Base-by-base conservation (phyloP, 352 stramenopile species). In the Elongisporangium undulatum region DNA sequence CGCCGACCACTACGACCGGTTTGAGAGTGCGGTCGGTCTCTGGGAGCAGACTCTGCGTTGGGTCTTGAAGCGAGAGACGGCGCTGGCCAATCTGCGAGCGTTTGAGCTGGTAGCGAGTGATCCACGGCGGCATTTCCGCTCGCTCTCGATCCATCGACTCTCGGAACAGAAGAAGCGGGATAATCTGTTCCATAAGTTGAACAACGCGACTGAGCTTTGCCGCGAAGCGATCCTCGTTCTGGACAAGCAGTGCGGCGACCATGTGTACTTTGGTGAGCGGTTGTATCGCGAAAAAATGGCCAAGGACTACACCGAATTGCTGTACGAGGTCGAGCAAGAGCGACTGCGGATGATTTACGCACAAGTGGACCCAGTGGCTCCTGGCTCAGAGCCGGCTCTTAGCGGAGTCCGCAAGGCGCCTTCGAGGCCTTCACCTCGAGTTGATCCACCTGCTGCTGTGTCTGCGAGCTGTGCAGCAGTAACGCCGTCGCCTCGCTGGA, bases 241-340 rank as follows among this genome's bases (percentile, higher is more conserved):
- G 1, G 65, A 67, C 6, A 71, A 65, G 15, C 63, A 63, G 13
- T 87, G 75, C 55, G 68, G 67, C 0, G 82, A 92, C 38, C 63
- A 52, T 0, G 60, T 89, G 19, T 77, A 56, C 38, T 62, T 84
- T 5, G 69, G 72, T 51, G 62, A 75, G 50, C 76, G 77, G 1
- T 12, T 63, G 13, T 92, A 92, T 22, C 53, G 58, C 4, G 74
- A 89, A 4, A 91, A 92, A 66, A 90, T 92, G 75, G 73, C 77
- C 38, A 89, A 86, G 53, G 79, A 92, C 51, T 92, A 92, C 67
- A 89, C 75, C 0, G 82, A 89, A 45, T 50, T 92, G 45, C 59
- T 89, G 23, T 92, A 74, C 45, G 77, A 86, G 8, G 77, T 89
- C n/a, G 82, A 91, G 49, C 74, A 87, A 62, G 80, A 89, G 56